phyloP scores from a whole-genome alignment of 73 alveolate genomes.

The Paramecium sonneborni region DNA sequence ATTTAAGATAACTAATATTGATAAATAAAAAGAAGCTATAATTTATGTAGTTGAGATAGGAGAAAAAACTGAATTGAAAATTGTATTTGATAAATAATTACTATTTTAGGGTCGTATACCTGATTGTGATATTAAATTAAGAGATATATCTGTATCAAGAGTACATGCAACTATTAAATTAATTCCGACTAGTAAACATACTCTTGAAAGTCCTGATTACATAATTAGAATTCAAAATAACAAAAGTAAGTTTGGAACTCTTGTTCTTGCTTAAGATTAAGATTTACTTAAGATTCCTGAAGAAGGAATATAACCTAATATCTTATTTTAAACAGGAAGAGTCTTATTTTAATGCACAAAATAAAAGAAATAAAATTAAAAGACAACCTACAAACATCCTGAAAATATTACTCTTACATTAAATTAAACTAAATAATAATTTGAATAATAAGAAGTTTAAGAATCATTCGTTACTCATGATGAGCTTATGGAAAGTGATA shows the following conservation, averaged over 20 bases:
- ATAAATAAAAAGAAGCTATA: background rate
- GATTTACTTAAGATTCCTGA: background rate
- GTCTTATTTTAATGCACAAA: too few species aligned
- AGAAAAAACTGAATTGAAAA: background rate
- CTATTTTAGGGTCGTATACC: constrained; percentile 78
- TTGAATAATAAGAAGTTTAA: too few species aligned
- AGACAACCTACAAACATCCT: too few species aligned
- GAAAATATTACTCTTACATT: too few species aligned
- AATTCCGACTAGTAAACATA: background rate
- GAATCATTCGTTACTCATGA: too few species aligned
- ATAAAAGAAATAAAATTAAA: too few species aligned
- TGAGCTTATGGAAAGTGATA: too few species aligned
- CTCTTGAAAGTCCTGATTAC: background rate
- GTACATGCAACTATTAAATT: constrained; percentile 74
- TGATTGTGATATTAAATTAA: too few species aligned
- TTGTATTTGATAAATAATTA: constrained; percentile 84
- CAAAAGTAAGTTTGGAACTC: constrained; percentile 83
- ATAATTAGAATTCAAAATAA: constrained; percentile 69
- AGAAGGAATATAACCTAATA: too few species aligned
- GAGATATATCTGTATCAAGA: too few species aligned
- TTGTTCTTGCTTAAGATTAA: constrained; percentile 41
- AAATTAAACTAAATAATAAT: too few species aligned
- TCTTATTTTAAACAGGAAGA: too few species aligned
- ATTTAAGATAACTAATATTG: background rate
- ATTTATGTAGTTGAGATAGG: background rate